These are phyloP conservation scores for Cryptosporidium ryanae DNA, from an alignment of 169 alveolate species.

Conservation along the genomic window DNA sequence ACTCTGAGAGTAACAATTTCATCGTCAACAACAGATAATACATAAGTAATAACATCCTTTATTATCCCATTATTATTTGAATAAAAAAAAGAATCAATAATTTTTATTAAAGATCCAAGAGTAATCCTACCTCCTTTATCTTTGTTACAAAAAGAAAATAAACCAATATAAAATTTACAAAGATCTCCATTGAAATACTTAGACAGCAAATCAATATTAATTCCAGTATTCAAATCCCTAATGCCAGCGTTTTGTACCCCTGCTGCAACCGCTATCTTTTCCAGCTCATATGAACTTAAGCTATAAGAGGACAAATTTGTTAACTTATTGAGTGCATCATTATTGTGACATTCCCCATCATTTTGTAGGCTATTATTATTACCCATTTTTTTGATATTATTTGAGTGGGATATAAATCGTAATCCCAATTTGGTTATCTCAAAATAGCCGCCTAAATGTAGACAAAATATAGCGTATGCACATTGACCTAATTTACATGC, in stretches of 20 bases:
- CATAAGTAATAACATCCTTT: neutral
- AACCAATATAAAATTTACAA: conserved; percentile 21
- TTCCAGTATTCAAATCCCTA: neutral
- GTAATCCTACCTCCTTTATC: conserved; percentile 16
- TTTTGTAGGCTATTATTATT: conserved; percentile 12
- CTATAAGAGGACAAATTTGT: conserved; percentile 2
- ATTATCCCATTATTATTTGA: conserved; percentile 38
- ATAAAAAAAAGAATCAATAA: conserved; percentile 18
- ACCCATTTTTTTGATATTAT: conserved; percentile 9
- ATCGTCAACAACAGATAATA: neutral
- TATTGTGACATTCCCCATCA: neutral
- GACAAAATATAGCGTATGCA: conserved; percentile 34
- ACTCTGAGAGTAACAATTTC: conserved; percentile 24
- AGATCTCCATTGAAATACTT: conserved; percentile 11
- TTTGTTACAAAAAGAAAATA: conserved; percentile 16
- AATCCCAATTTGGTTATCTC: neutral
- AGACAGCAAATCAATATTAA: conserved; percentile 5
- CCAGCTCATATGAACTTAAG: conserved; percentile 6
- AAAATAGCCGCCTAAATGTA: conserved; percentile 22
- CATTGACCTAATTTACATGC: conserved; percentile 2
- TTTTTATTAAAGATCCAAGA: conserved; percentile 6
- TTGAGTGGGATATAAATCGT: conserved; percentile 4
- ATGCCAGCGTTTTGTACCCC: conserved; percentile 1
- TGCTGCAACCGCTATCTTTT: conserved; percentile 11
- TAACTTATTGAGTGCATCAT: no score